phyloP scores from a whole-genome alignment of 495 filamentous ascomycete species.

The Chaetomium fimeti region DNA sequence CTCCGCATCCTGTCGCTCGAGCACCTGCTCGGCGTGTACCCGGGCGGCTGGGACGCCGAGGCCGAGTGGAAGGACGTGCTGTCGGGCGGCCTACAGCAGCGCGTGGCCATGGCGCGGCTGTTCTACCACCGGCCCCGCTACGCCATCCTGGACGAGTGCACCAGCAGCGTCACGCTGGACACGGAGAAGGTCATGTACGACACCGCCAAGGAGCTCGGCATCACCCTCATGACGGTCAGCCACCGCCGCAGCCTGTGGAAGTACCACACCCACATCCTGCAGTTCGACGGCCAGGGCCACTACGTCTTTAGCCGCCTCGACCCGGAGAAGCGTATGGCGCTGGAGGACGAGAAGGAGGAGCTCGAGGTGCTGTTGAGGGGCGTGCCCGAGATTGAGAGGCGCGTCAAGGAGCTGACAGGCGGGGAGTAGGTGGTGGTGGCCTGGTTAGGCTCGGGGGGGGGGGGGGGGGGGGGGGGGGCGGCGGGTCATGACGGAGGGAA shows the following conservation, averaged over 20 bases:
- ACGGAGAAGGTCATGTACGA: conserved; percentile 97
- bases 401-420: conserved; percentile 69
- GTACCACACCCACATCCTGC: conserved; percentile 88
- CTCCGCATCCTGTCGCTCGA: conserved; percentile 78
- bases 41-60: conserved; percentile 85
- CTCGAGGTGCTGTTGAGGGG: conserved; percentile 78
- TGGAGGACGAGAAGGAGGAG: conserved; percentile 98
- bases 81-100: conserved; percentile 87
- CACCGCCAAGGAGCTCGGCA: conserved; percentile 83
- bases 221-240: conserved; percentile 93
- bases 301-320: conserved; percentile 90
- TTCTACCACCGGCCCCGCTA: conserved; percentile 93
- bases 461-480: too few species aligned
- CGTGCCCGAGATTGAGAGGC: conserved; percentile 81
- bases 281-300: conserved; percentile 92
- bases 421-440: neutral
- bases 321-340: conserved; percentile 75
- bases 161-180: conserved; percentile 85
- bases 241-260: conserved; percentile 93
- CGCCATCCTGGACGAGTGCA: conserved; percentile 97
- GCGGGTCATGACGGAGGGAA: neutral
- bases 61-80: conserved; percentile 94
- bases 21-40: conserved; percentile 74
- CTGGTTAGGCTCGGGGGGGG: too few species aligned
- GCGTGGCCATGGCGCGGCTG: conserved; percentile 94